Percentiles rank a stretch among this genome's conserved stretches.
Conservation (phyloP, 2,329 filamentous ascomycete species). For the Pseudocercospora crystallina region DNA sequence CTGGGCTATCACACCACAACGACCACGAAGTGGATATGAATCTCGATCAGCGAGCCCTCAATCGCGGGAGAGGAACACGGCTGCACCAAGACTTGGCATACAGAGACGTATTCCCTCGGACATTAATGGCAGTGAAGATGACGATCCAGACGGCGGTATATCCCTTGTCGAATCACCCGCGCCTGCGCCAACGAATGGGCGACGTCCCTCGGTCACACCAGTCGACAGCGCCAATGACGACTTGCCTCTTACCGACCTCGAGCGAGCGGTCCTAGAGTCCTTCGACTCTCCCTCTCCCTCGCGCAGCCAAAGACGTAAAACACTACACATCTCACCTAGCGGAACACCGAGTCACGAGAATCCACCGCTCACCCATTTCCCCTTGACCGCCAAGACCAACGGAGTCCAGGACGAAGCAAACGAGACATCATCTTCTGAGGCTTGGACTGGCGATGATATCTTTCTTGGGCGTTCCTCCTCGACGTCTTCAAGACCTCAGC, state of each 20-base stretch:
- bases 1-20: neutral
- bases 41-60: no score
- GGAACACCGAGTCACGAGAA: no score
- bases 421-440: constrained; percentile 18
- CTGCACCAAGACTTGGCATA: no score
- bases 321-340: constrained; percentile 3
- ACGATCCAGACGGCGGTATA: no score
- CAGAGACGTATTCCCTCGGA: no score
- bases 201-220: no score
- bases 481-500: no score
- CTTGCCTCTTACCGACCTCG: constrained; percentile 1
- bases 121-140: no score
- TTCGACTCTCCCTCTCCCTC: constrained; percentile 6
- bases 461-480: constrained; percentile 7
- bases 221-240: neutral
- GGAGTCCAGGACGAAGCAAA: neutral
- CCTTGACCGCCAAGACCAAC: neutral
- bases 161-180: no score
- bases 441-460: constrained; percentile 27
- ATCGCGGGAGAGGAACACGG: no score
- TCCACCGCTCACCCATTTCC: no score
- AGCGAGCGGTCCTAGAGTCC: constrained; percentile 7
- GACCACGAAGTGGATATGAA: constrained; percentile 1
- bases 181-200: no score
- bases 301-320: constrained; percentile 4